A percentile compares a stretch with the other conserved stretches of the same genome.
Conservation (phyloP, 2,329 filamentous ascomycete genomes). For the Sporothrix inflata region DNA sequence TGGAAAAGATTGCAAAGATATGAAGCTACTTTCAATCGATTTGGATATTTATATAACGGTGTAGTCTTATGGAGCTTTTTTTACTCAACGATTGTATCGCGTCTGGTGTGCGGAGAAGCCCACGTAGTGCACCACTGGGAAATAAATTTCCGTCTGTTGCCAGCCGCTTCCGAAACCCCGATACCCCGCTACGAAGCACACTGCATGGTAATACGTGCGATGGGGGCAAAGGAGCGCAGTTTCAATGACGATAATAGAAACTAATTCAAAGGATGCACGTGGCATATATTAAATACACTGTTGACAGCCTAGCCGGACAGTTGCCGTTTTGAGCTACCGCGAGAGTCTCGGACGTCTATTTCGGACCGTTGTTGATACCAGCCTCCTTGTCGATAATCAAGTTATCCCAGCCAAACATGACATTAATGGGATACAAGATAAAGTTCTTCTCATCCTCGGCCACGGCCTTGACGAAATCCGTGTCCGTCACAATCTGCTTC, state of each 20-base stretch:
- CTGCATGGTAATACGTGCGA: background rate
- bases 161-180: background rate
- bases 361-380: slow-evolving; percentile 15
- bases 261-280: background rate
- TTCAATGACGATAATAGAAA: too few relatives aligned
- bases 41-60: background rate
- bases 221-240: too few relatives aligned
- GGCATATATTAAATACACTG: background rate
- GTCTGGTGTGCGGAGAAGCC: background rate
- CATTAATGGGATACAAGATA: slow-evolving; percentile 22
- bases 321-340: background rate
- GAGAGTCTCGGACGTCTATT: background rate
- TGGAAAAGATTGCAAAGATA: too few relatives aligned
- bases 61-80: background rate
- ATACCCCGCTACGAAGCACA: background rate
- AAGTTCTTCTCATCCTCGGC: slow-evolving; percentile 28
- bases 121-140: background rate
- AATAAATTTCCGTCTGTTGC: background rate
- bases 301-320: too few relatives aligned
- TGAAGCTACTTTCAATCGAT: background rate
- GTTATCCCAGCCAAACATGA: slow-evolving; percentile 30
- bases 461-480: slow-evolving; percentile 27
- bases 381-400: slow-evolving; percentile 25
- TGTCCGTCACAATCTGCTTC: slow-evolving; percentile 25
- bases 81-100: background rate